A percentile compares a stretch with the other conserved stretches of the same genome.
Evolutionary conservation across 345 rosid species (phyloP).

Genomic region (Melaleuca alternifolia): DNA sequence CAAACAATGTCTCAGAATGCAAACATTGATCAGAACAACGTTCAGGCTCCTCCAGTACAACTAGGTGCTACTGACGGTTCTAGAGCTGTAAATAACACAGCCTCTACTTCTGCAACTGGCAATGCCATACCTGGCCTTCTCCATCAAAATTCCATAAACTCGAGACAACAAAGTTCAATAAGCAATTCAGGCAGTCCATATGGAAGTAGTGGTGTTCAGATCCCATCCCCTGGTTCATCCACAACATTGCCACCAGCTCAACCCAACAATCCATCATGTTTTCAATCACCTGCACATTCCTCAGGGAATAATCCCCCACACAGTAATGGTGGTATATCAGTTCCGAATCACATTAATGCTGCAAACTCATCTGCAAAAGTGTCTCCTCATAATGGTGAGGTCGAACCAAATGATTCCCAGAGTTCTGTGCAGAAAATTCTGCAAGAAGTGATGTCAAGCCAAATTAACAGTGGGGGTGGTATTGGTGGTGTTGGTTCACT

Average conservation of each 20-base stretch:
- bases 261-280: conserved; percentile 48
- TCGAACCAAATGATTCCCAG: conserved; percentile 51
- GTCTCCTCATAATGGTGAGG: conserved; percentile 51
- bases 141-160: conserved; percentile 85
- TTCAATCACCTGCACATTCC: conserved; percentile 66
- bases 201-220: conserved; percentile 67
- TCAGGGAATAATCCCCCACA: conserved; percentile 41
- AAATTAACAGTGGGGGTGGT: conserved; percentile 38
- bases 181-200: conserved; percentile 60
- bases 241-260: conserved; percentile 57
- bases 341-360: conserved; percentile 45
- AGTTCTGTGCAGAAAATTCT: conserved; percentile 87
- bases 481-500: conserved; percentile 48
- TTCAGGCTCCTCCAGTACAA: conserved; percentile 39
- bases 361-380: conserved; percentile 49
- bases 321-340: conserved; percentile 39
- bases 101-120: conserved; percentile 52
- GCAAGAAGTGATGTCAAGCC: conserved; percentile 63
- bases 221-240: conserved; percentile 73
- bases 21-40: conserved; percentile 37
- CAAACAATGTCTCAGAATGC: conserved; percentile 31
- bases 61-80: conserved; percentile 33
- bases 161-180: conserved; percentile 64
- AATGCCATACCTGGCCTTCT: conserved; percentile 79
- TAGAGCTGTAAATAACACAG: conserved; percentile 43